phyloP scores from a whole-genome alignment of 1,139 yeast genomes.

The Dujonia santamariae region DNA sequence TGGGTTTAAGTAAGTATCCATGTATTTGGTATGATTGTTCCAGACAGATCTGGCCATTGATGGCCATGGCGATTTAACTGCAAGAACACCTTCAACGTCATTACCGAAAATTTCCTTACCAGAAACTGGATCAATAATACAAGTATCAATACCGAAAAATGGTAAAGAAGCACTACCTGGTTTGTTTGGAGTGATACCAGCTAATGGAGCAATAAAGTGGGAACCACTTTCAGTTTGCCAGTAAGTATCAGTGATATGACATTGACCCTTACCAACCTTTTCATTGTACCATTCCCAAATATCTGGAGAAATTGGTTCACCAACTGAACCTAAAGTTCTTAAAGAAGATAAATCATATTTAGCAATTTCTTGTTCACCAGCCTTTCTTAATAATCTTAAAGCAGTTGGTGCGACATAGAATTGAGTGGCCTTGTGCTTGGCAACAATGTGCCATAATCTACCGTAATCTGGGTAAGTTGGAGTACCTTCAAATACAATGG shows the following conservation, averaged over 20 bases:
- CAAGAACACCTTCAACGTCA: conserved; percentile 95
- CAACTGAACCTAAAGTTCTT: conserved; percentile 96
- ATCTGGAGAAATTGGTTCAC: conserved; percentile 98
- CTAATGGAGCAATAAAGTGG: conserved; percentile 91
- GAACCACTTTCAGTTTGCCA: conserved; percentile 99
- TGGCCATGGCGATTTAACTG: conserved; percentile 90
- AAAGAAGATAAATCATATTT: conserved; percentile 87
- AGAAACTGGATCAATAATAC: conserved; percentile 85
- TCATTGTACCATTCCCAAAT: conserved; percentile 98
- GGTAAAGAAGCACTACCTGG: conserved; percentile 98
- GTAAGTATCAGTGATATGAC: conserved; percentile 90
- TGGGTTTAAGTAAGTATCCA: conserved; percentile 92
- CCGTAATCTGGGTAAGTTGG: conserved; percentile 97
- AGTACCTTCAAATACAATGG: conserved; percentile 94
- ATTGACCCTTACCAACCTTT: conserved; percentile 82
- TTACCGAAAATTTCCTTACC: conserved; percentile 83
- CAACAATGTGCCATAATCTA: conserved; percentile 95
- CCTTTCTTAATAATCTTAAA: conserved; percentile 87
- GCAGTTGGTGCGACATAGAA: conserved; percentile 99
- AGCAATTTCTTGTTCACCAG: conserved; percentile 81
- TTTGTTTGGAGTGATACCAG: conserved; percentile 92
- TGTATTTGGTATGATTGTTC: conserved; percentile 83
- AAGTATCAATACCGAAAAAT: conserved; percentile 90
- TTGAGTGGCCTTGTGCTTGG: conserved; percentile 90
- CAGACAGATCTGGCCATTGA: conserved; percentile 97